Evolutionary conservation across 495 filamentous ascomycete species (phyloP), one percentile per base, ranked within the genome.

Genomic region (Penicillium steckii): DNA sequence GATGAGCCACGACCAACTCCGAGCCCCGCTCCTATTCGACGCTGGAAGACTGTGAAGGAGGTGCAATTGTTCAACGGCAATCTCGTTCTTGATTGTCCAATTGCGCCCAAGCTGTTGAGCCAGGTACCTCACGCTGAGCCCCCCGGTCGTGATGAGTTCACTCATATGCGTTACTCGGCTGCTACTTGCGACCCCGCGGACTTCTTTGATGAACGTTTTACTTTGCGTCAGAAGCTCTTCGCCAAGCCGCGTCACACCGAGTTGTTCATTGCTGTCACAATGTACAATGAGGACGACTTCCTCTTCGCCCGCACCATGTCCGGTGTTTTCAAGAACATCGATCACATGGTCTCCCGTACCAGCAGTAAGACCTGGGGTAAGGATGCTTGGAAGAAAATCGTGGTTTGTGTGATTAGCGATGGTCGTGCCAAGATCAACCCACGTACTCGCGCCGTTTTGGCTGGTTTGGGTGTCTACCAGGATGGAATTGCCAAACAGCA

Each of bases 251-350:
- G 95, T 35, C 86, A 95, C 60, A 99, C 95, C 0, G 95, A 99
- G 74, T 79, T 99, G 0, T 97, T 99, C 71, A 97, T 99, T 64
- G 94, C 90, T 7, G 81, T 99, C 33, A 99, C 95, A 25, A 99
- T 99, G 95, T 99, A 96, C 74, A 99, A 99, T 62, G 95, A 99
- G 67, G 91, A 99, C 65, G 95, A 97, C 52, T 88, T 96, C 52
- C 80, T 97, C 15, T 96, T 99, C 64, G 91, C 95, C 30, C 84
- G 95, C 29, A 99, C 95, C 3, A 89, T 99, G 90, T 89, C 87
- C 7, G 95, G 95, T 72, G 93, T 99, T 1, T 87, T 97, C 76
- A 97, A 97, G 74, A 99, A 99, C 65, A 88, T 99, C 57, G 90
- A 96, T 70, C 90, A 91, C 73, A 95, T 99, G 89, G 95, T 92